Evolutionary conservation across 73 alveolate genomes (phyloP).

Genomic region (Paraurostyla sp.): DNA sequence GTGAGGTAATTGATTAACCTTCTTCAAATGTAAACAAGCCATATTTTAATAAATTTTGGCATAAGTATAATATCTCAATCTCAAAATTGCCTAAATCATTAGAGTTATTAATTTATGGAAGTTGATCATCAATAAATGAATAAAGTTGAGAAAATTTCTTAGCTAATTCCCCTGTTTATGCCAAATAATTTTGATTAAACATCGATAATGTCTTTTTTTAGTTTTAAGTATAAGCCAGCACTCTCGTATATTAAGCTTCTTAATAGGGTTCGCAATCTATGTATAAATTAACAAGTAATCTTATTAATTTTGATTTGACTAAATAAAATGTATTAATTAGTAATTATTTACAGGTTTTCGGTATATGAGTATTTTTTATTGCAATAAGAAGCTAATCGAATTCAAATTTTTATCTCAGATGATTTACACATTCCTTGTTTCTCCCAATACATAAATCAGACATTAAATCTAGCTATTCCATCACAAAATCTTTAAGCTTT

Average conservation of each 20-base stretch:
- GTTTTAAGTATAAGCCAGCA: neutral
- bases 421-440: neutral
- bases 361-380: constrained; percentile 2
- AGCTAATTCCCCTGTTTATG: neutral
- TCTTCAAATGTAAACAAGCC: constrained; percentile 1
- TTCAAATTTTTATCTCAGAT: constrained; percentile 1
- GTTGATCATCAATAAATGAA: neutral
- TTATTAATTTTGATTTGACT: constrained; percentile 23
- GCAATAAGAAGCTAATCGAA: neutral
- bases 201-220: neutral
- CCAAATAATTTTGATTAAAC: neutral
- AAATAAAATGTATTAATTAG: neutral
- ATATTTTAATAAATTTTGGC: neutral
- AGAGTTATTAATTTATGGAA: neutral
- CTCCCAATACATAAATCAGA: constrained; percentile 19
- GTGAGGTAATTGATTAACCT: neutral
- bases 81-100: neutral
- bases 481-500: neutral
- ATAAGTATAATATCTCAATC: neutral
- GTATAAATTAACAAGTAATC: neutral
- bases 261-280: constrained; percentile 27
- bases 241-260: constrained; percentile 14
- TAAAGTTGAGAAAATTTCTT: neutral
- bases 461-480: neutral
- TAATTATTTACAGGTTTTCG: neutral